These are phyloP conservation scores for Linum usitatissimum DNA, from an alignment of 345 rosid species.

Conservation along the genomic window DNA sequence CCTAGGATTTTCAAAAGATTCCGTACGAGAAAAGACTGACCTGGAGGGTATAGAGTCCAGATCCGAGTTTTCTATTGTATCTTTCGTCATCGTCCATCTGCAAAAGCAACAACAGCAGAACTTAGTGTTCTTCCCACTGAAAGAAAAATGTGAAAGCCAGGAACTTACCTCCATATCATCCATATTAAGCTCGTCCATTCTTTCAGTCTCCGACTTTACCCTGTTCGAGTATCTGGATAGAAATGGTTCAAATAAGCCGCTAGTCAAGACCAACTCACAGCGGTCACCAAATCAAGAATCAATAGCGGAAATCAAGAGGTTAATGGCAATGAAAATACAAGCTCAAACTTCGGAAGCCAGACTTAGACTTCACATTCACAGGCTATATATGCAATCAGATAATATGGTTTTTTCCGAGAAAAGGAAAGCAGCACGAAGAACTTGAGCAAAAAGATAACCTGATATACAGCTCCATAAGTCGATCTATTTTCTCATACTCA, in stretches of 20 bases:
- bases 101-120: slow-evolving; percentile 2
- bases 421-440: slow-evolving; percentile 6
- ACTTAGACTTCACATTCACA: background rate
- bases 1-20: too few species aligned
- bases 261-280: background rate
- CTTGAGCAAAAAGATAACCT: slow-evolving; percentile 32
- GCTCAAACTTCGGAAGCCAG: background rate
- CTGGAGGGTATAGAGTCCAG: slow-evolving; percentile 96
- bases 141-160: slow-evolving; percentile 4
- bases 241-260: slow-evolving; percentile 5
- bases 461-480: slow-evolving; percentile 80
- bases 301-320: too few species aligned
- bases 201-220: slow-evolving; percentile 64
- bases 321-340: background rate
- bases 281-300: too few species aligned
- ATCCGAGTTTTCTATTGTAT: slow-evolving; percentile 71
- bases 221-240: slow-evolving; percentile 64
- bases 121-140: background rate
- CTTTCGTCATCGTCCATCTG: slow-evolving; percentile 93
- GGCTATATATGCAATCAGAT: background rate
- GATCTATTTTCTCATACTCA: slow-evolving; percentile 95
- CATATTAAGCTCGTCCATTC: slow-evolving; percentile 56
- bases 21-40: slow-evolving; percentile 24
- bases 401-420: background rate
- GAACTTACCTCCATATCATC: slow-evolving; percentile 75